Evolutionary conservation across 2,329 filamentous ascomycete species (phyloP).

Genomic region (Daldinia sp.): DNA sequence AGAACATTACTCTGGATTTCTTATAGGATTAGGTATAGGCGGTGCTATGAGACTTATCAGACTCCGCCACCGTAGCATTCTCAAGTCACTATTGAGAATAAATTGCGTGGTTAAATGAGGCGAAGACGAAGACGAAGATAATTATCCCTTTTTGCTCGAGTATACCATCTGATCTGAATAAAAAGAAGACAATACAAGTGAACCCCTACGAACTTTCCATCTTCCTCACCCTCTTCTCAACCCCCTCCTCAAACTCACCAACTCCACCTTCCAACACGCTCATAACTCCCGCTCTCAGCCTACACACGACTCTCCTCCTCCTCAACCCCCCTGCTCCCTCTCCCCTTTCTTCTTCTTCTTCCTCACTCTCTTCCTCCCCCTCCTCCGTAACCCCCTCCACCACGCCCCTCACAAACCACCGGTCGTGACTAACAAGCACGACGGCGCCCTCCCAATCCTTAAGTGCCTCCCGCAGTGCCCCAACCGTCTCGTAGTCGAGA

Average conservation of each 20-base stretch:
- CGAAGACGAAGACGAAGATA: too few relatives aligned
- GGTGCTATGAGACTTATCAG: background rate
- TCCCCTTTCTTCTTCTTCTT: constrained; percentile 56
- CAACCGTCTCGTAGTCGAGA: constrained; percentile 84
- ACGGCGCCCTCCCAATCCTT: constrained; percentile 78
- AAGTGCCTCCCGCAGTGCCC: constrained; percentile 75
- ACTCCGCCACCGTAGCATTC: background rate
- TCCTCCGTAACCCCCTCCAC: constrained; percentile 69
- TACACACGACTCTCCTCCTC: constrained; percentile 68
- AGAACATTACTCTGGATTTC: background rate
- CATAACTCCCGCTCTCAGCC: constrained; percentile 70
- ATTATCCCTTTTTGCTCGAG: too few relatives aligned
- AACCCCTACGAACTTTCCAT: constrained; percentile 30
- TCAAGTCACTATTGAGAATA: background rate
- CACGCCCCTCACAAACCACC: constrained; percentile 82
- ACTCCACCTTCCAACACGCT: constrained; percentile 69
- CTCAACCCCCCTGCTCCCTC: constrained; percentile 16
- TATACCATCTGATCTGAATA: too few relatives aligned
- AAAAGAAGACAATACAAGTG: too few relatives aligned
- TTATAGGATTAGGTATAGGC: background rate
- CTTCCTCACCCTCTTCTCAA: constrained; percentile 46
- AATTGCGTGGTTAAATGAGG: too few relatives aligned
- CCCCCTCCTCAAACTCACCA: constrained; percentile 65
- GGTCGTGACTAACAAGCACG: constrained; percentile 82
- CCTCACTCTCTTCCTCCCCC: constrained; percentile 57